Base-by-base conservation (phyloP, 1,284 basidiomycete species). In the Coniferiporia weirii region DNA sequence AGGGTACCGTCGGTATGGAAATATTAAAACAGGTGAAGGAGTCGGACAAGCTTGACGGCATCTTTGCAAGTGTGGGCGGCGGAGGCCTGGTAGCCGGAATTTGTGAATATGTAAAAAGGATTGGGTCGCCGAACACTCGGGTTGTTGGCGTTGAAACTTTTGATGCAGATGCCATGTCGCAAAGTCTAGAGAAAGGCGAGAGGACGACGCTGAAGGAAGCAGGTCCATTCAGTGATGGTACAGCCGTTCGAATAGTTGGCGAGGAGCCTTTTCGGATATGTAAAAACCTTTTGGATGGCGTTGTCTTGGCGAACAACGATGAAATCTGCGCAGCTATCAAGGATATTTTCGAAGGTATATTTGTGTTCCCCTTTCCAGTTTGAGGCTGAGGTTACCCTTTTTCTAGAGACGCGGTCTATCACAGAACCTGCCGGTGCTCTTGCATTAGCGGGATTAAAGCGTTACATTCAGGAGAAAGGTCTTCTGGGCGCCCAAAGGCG, bases 281-380 rank as follows among this genome's bases (percentile, higher is more conserved):
- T 74, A 79, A 89, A 69, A 78, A 89, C 54, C 76, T 93, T 19
- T 73, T 98, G n/a, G 94, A 98, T 67, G 89, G 84, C 8, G 76
- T 99, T 36, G 85, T 95, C 46, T 82, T 90, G 65, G 93, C 91
- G 19, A 85, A 89, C 70, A 99, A 97, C 64, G 97, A 99, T 69
- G 97, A 97, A 71, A 87, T 99, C 57, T 99, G 97, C 70, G 97
- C 97, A 3, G 95, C 95, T 15, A 98, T 99, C 76, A 98, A 98
- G 75, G 97, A 99, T 69, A 89, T 98, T 27, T 99, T 98, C 68
- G 95, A 99, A 79, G 95, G 95, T 93, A 63, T 64, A 75, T 67
- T 45, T 32, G 36, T 50, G 15, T 36, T 40, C 52, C n/a, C 62
- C 36, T 36, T 52, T 54, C 38, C 59, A 52, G 27, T 34, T 22